Conservation (phyloP, 2,329 filamentous ascomycete species). For the Chaetoscypha palmicola region DNA sequence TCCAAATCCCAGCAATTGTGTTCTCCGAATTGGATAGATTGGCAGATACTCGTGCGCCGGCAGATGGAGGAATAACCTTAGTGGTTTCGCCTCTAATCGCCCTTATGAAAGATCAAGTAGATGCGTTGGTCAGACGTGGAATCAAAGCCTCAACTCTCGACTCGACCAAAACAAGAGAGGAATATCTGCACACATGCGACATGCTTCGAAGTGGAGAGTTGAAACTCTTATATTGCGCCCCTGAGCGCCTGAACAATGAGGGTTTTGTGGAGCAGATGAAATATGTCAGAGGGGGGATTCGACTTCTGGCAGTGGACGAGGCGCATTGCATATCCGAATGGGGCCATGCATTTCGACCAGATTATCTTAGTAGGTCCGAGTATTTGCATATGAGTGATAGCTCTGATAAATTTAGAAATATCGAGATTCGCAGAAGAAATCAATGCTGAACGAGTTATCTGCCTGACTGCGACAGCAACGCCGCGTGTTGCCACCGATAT, state of each 20-base stretch:
- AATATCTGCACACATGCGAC: constrained; percentile 36
- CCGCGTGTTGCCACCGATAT: constrained; percentile 49
- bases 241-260: constrained; percentile 55
- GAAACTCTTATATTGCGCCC: constrained; percentile 51
- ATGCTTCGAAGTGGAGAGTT: constrained; percentile 41
- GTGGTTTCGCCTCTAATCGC: constrained; percentile 51
- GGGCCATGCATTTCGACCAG: constrained; percentile 44
- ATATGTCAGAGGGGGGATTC: constrained; percentile 45
- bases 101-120: constrained; percentile 55
- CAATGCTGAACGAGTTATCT: constrained; percentile 50
- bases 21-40: constrained; percentile 35
- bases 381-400: background rate
- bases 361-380: constrained; percentile 39
- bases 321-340: constrained; percentile 54
- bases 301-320: constrained; percentile 51
- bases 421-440: constrained; percentile 50
- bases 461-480: constrained; percentile 53
- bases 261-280: constrained; percentile 51
- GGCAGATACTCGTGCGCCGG: constrained; percentile 18
- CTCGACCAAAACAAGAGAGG: constrained; percentile 43
- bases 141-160: constrained; percentile 49
- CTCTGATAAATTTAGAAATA: constrained; percentile 31
- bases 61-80: constrained; percentile 42
- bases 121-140: constrained; percentile 42
- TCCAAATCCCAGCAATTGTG: constrained; percentile 38